Evolutionary conservation across 371 early-diverging fungal genomes (phyloP), one percentile per base, ranked within the genome.

Genomic region (Zancudomyces culisetae): DNA sequence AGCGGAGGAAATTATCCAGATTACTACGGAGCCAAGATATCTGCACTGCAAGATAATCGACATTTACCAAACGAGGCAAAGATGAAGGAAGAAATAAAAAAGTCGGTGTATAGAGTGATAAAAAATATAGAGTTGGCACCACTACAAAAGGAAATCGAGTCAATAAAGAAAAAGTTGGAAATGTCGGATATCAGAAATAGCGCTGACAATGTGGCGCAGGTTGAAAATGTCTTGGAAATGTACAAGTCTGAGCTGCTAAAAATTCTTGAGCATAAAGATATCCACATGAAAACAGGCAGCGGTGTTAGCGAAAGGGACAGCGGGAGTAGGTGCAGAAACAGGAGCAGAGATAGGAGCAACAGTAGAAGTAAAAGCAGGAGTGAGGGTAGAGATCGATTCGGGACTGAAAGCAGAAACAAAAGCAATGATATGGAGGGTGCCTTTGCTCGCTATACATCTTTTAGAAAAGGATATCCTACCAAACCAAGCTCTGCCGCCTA

Each of bases 181-280:
- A 35, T 35, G 10, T 35, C 6, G 35, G 10, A 35, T 35, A 15
- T n/a, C n/a, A n/a, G n/a, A n/a, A 43, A 43, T 43, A 22, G 22
- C n/a, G 26, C 48, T 27, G 29, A 18, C n/a, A 27, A 23, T 48
- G 48, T 27, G n/a, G 26, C n/a, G n/a, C 24, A 48, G 29, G n/a
- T 48, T n/a, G 48, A 48, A 48, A n/a, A 48, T 18, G 48, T 48
- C n/a, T 48, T 48, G 29, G 48, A 48, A n/a, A 27, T 29, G n/a
- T 48, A 48, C 27, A n/a, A n/a, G 4, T 48, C 8, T 26, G 48
- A 48, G 29, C 27, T 48, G 35, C 35, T 35, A 35, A 35, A 35
- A 15, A 6, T 35, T 10, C 6, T 35, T 35, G 35, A 35, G 35
- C 35, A 35, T 35, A 6, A 35, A 35, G 35, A 35, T 15, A 6